A percentile compares a stretch with the other conserved stretches of the same genome.
These are phyloP conservation scores for Puccinia horiana DNA, from an alignment of 1,284 basidiomycete genomes.

Conservation along the genomic window DNA sequence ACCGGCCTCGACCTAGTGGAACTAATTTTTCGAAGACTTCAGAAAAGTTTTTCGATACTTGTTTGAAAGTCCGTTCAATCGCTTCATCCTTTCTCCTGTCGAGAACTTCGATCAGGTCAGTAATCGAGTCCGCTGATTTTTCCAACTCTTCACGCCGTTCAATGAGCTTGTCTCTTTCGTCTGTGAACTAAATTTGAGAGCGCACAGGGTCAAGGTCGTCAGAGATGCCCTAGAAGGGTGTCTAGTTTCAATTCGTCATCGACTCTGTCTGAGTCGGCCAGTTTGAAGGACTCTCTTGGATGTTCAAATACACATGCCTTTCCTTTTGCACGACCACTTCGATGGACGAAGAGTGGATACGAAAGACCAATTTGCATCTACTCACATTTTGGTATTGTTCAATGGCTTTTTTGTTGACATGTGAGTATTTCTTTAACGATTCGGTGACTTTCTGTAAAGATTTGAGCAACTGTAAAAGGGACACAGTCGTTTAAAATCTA, in stretches of 20 bases:
- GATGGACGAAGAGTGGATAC: not conserved
- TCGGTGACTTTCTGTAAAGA: constrained; percentile 87
- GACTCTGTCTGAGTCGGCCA: not conserved
- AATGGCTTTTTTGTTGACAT: constrained; percentile 99
- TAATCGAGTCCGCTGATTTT: constrained; percentile 80
- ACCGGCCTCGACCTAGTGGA: constrained; percentile 81
- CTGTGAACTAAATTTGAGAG: constrained; percentile 68
- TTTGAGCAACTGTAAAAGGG: constrained; percentile 73
- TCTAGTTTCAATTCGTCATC: not conserved
- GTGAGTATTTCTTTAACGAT: constrained; percentile 88
- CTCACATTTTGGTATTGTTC: constrained; percentile 64
- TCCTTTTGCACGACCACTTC: not conserved
- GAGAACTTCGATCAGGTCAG: constrained; percentile 89
- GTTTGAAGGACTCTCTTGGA: not conserved
- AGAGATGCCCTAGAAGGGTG: not conserved
- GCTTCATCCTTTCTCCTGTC: constrained; percentile 98
- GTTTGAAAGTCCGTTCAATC: constrained; percentile 96
- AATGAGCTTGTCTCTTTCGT: constrained; percentile 87
- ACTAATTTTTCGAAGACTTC: constrained; percentile 98
- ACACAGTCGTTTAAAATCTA: not conserved
- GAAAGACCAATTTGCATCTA: constrained; percentile 64
- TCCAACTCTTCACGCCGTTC: constrained; percentile 86
- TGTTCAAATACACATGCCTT: not conserved
- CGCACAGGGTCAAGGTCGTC: not conserved
- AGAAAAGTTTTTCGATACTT: constrained; percentile 93